Conservation (phyloP, 2,329 filamentous ascomycete species). For the Fusarium sp. region DNA sequence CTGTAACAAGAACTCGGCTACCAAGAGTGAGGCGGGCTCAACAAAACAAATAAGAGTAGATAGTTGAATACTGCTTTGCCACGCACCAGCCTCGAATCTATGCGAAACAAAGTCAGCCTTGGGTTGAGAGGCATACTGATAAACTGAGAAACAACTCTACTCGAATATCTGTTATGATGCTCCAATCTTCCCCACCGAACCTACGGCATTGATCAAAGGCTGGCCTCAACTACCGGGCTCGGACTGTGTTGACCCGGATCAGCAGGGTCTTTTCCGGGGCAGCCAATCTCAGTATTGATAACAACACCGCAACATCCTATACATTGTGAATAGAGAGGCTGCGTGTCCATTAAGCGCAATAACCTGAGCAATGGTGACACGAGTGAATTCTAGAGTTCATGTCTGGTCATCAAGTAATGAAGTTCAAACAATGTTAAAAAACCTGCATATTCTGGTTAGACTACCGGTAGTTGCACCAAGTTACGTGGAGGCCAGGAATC, state of each 20-base stretch:
- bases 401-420: background rate
- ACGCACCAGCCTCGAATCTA: slow-evolving; percentile 2
- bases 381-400: too few relatives aligned
- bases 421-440: background rate
- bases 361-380: background rate
- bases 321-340: background rate
- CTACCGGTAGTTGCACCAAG: background rate
- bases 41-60: slow-evolving; percentile 1
- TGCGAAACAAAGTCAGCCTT: background rate
- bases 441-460: background rate
- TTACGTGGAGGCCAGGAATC: background rate
- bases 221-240: slow-evolving; percentile 20
- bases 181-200: slow-evolving; percentile 12
- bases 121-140: background rate
- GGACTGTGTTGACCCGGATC: slow-evolving; percentile 6
- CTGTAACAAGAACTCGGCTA: slow-evolving; percentile 6
- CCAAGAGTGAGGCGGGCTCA: slow-evolving; percentile 40
- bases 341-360: background rate
- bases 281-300: background rate
- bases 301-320: background rate
- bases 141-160: background rate
- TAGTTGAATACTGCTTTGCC: slow-evolving; percentile 28
- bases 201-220: slow-evolving; percentile 7
- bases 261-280: slow-evolving; percentile 11
- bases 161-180: background rate